These are phyloP conservation scores for Logfia minima DNA, from an alignment of 129 eudicot genomes.

Conservation along the genomic window DNA sequence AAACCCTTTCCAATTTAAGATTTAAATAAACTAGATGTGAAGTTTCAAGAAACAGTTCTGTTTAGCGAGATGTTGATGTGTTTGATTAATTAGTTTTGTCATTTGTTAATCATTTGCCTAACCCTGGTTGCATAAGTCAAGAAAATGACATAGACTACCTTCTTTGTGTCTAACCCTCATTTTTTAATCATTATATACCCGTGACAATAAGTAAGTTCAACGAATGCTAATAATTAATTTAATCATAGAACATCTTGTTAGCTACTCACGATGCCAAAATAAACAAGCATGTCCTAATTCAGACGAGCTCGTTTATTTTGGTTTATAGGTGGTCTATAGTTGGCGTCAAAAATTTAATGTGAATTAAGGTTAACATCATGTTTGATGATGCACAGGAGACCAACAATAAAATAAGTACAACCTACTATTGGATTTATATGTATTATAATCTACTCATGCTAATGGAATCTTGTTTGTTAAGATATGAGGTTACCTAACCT, in stretches of 20 bases:
- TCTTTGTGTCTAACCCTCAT: conserved; percentile 1
- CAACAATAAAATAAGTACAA: conserved; percentile 1
- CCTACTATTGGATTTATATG: conserved; percentile 18
- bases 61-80: conserved; percentile 10
- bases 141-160: conserved; percentile 18
- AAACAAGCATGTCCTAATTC: background rate
- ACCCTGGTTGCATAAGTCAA: conserved; percentile 15
- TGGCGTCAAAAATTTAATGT: background rate
- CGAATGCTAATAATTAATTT: background rate
- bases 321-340: background rate
- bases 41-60: background rate
- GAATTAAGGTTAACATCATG: background rate
- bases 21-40: background rate
- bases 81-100: conserved; percentile 10
- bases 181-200: conserved; percentile 16
- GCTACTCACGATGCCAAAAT: conserved; percentile 5
- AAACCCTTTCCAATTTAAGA: background rate
- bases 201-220: conserved; percentile 4
- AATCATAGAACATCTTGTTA: background rate
- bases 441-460: conserved; percentile 24
- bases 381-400: conserved; percentile 18
- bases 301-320: background rate
- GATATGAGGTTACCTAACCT: conserved; percentile 24
- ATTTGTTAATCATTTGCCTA: conserved; percentile 22
- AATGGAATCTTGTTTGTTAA: conserved; percentile 32